These are phyloP conservation scores for Ceratobasidium papillatum DNA, from an alignment of 1,284 basidiomycete species.

Conservation along the genomic window DNA sequence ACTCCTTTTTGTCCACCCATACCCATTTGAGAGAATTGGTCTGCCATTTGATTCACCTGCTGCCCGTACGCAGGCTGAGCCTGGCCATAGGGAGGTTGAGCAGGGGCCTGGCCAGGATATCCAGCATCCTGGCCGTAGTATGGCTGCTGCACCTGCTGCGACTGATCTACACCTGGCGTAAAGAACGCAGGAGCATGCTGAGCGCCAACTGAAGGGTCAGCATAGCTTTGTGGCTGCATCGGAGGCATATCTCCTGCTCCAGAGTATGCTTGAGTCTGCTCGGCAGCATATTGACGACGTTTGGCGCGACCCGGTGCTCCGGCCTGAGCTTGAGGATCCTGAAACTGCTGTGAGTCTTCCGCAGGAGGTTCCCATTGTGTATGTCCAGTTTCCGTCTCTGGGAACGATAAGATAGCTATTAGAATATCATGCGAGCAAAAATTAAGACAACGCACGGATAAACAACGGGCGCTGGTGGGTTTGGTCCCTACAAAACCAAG, in stretches of 20 bases:
- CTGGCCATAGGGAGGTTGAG: slow-evolving; percentile 58
- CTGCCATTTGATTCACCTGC: slow-evolving; percentile 70
- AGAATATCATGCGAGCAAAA: not conserved
- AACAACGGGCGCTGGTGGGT: slow-evolving; percentile 84
- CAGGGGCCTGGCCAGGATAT: slow-evolving; percentile 53
- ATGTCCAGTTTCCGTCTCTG: slow-evolving; percentile 65
- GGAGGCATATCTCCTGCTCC: slow-evolving; percentile 55
- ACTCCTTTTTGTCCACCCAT: slow-evolving; percentile 68
- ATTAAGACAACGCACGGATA: slow-evolving; percentile 64
- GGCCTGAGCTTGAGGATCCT: slow-evolving; percentile 46
- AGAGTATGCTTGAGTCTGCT: slow-evolving; percentile 88
- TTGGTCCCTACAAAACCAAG: slow-evolving; percentile 69
- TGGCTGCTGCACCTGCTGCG: slow-evolving; percentile 57
- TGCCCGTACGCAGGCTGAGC: slow-evolving; percentile 28
- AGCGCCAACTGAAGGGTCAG: slow-evolving; percentile 41
- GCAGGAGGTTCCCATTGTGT: slow-evolving; percentile 74
- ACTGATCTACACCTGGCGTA: slow-evolving; percentile 70
- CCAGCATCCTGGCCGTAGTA: slow-evolving; percentile 55
- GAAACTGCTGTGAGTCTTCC: slow-evolving; percentile 42
- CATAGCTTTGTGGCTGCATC: slow-evolving; percentile 37
- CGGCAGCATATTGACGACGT: slow-evolving; percentile 89
- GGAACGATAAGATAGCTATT: slow-evolving; percentile 21
- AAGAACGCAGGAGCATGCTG: slow-evolving; percentile 62
- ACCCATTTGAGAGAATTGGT: slow-evolving; percentile 90
- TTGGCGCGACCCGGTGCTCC: slow-evolving; percentile 57